phyloP scores from a whole-genome alignment of 2,329 filamentous ascomycete species.

The Diaporthe humulicola region DNA sequence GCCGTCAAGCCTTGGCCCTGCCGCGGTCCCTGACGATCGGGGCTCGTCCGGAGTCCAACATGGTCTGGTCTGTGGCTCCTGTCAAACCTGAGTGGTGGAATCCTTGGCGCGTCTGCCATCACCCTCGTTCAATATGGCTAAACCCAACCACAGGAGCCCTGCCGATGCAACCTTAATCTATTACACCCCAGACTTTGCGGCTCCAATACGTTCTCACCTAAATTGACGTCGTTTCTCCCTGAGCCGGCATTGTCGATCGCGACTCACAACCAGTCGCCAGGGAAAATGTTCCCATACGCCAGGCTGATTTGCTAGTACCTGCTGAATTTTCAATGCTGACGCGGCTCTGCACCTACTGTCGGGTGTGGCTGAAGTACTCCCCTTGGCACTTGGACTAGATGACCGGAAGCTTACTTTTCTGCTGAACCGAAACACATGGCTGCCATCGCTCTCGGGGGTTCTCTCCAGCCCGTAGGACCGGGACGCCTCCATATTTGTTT shows the following conservation, averaged over 20 bases:
- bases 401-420: conserved; percentile 11
- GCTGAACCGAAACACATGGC: conserved; percentile 13
- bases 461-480: conserved; percentile 12
- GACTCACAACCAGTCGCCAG: conserved; percentile 8
- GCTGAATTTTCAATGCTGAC: conserved; percentile 17
- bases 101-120: conserved; percentile 20
- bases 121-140: conserved; percentile 19
- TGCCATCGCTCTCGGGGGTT: background rate
- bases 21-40: conserved; percentile 26
- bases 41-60: background rate
- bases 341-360: conserved; percentile 1
- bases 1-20: conserved; percentile 20
- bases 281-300: background rate
- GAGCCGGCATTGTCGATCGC: conserved; percentile 13
- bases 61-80: conserved; percentile 10
- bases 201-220: conserved; percentile 28
- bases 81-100: conserved; percentile 26
- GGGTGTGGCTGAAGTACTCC: conserved; percentile 13
- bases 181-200: conserved; percentile 9
- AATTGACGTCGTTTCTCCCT: conserved; percentile 26
- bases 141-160: conserved; percentile 18
- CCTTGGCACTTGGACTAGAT: conserved; percentile 7
- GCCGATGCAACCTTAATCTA: conserved; percentile 6
- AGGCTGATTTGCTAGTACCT: conserved; percentile 6
- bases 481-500: conserved; percentile 11